These are phyloP conservation scores for Aspergillus mulundensis DNA, from an alignment of 495 filamentous ascomycete species.

Conservation along the genomic window DNA sequence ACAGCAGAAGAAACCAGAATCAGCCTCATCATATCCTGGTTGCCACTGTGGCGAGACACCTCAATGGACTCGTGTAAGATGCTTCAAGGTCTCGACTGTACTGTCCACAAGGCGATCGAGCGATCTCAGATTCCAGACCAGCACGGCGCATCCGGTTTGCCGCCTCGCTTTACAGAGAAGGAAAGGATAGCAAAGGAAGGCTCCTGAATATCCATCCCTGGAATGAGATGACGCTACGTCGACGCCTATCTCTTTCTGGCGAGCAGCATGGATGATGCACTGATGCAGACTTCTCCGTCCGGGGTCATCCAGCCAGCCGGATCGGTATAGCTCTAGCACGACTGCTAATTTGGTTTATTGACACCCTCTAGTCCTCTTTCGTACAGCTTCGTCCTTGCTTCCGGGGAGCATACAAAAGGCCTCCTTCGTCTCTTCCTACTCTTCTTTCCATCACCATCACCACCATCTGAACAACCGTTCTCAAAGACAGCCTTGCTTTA, in stretches of 20 bases:
- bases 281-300: background rate
- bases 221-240: background rate
- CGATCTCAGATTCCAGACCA: background rate
- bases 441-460: slow-evolving; percentile 6
- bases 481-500: background rate
- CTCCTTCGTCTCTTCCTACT: slow-evolving; percentile 7
- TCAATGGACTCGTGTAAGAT: too few species aligned
- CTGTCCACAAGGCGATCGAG: background rate
- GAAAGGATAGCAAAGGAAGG: background rate
- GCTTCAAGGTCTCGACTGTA: background rate
- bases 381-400: slow-evolving; percentile 13
- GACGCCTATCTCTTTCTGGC: background rate
- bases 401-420: slow-evolving; percentile 16
- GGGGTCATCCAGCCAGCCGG: slow-evolving; percentile 10
- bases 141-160: slow-evolving; percentile 17
- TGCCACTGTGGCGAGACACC: slow-evolving; percentile 3
- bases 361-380: slow-evolving; percentile 15
- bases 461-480: background rate
- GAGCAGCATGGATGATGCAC: background rate
- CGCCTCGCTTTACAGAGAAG: slow-evolving; percentile 17
- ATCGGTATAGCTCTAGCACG: background rate
- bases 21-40: slow-evolving; percentile 15
- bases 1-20: background rate
- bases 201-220: slow-evolving; percentile 3
- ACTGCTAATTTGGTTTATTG: slow-evolving; percentile 13